These are phyloP conservation scores for Beauveria caledonica DNA, from an alignment of 2,329 filamentous ascomycete species.

Conservation along the genomic window DNA sequence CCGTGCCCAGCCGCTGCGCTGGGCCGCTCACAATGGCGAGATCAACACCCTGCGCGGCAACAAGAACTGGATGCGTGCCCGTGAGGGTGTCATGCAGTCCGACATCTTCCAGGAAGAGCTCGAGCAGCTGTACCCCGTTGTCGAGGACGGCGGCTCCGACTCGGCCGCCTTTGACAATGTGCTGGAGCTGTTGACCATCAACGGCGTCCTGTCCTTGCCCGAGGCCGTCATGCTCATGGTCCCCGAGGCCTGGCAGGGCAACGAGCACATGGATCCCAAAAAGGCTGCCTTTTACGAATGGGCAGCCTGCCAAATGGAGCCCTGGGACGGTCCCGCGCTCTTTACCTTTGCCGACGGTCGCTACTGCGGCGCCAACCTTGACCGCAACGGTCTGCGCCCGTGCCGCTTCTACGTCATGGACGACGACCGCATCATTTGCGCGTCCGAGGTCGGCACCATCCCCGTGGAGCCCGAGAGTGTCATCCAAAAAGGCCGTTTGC, in stretches of 20 bases:
- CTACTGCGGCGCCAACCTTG: slow-evolving; percentile 93
- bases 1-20: slow-evolving; percentile 88
- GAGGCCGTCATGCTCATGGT: slow-evolving; percentile 99
- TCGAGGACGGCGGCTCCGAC: slow-evolving; percentile 93
- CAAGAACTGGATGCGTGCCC: slow-evolving; percentile 99
- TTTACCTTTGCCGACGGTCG: slow-evolving; percentile 96
- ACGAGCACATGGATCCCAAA: slow-evolving; percentile 81
- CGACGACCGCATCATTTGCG: slow-evolving; percentile 94
- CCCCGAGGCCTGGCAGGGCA: slow-evolving; percentile 95
- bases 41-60: slow-evolving; percentile 96
- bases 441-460: slow-evolving; percentile 92
- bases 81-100: slow-evolving; percentile 91
- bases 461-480: slow-evolving; percentile 82
- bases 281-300: slow-evolving; percentile 98
- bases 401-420: slow-evolving; percentile 97
- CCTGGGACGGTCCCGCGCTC: slow-evolving; percentile 92
- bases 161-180: slow-evolving; percentile 98
- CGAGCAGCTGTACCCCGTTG: slow-evolving; percentile 83
- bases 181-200: slow-evolving; percentile 85
- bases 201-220: slow-evolving; percentile 87
- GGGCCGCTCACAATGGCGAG: slow-evolving; percentile 97
- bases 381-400: slow-evolving; percentile 88
- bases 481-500: slow-evolving; percentile 85
- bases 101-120: slow-evolving; percentile 88
- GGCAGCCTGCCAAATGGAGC: slow-evolving; percentile 98